Base-by-base conservation (phyloP, 495 filamentous ascomycete genomes). In the Aspergillus carlsbadensis region DNA sequence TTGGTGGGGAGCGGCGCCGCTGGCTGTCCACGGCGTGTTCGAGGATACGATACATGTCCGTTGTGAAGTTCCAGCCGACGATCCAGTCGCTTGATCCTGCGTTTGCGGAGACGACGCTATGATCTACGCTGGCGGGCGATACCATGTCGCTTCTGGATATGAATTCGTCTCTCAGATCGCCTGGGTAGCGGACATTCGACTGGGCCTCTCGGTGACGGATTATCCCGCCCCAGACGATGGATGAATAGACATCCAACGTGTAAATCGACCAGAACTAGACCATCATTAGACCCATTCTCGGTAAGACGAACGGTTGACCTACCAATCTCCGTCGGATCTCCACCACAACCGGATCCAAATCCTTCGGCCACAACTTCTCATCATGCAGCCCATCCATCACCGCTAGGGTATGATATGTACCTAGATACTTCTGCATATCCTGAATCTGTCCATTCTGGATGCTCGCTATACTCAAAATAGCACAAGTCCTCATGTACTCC, bases 141-240 rank as follows among this genome's bases (percentile, higher is more conserved):
- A 36, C 31, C 46, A 5, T 36, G 46, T 35, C 17, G 13, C 22
- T 49, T 3, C 2, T 14, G 3, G 33, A 21, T 5, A 49, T 49
- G 17, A 49, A 49, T 10, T 49, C 46, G 18, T 49, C 46, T 35
- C 14, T 37, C 2, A 49, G 2, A 1, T 37, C 11, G 13, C 46
- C 33, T 3, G 46, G 46, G n/a, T 49, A 49, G 10, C 46, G 31
- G 17, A 49, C 46, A 37, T 49, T 49, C 0, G 46, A 49, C 18
- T 49, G 46, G 2, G 46, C 46, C 33, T 49, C 46, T n/a, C 46
- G 46, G n/a, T 49, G 46, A 10, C 46, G 46, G 21, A 49, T 37
- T 3, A 49, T 17, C n/a, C 46, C 22, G 8, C 46, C 46, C 46
- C 46, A 49, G 33, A 49, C 46, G 14, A 49, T 49, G 1, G 46